Evolutionary conservation across 805 yeast genomes (phyloP).

Genomic region (Saccharomycopsis schoenii): DNA sequence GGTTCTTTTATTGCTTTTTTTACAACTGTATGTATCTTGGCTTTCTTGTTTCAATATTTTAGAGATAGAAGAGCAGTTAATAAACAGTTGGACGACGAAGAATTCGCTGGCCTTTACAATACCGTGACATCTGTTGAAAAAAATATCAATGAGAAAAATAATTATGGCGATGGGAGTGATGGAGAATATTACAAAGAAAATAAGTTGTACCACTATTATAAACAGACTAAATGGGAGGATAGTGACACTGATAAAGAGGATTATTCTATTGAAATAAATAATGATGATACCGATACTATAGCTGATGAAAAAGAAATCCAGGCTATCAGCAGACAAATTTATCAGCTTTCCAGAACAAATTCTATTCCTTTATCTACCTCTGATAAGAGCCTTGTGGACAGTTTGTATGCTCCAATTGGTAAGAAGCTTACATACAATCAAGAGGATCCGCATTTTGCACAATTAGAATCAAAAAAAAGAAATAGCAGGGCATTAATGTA

Average conservation of each 20-base stretch:
- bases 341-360: neutral
- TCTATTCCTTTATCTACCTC: neutral
- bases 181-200: neutral
- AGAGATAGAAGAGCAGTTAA: neutral
- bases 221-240: neutral
- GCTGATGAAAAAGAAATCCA: neutral
- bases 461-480: neutral
- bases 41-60: neutral
- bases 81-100: neutral
- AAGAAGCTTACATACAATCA: neutral
- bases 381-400: neutral
- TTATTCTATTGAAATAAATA: neutral
- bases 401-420: constrained; percentile 4
- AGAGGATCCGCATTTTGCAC: neutral
- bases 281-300: neutral
- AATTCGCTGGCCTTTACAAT: neutral
- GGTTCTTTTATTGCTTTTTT: neutral
- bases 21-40: neutral
- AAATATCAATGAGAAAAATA: neutral
- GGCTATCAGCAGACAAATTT: neutral
- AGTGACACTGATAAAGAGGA: neutral
- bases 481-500: neutral
- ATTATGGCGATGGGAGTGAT: neutral
- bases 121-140: neutral
- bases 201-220: neutral